Evolutionary conservation across 805 yeast species (phyloP), one percentile per base, ranked within the genome.

Genomic region (Clavispora vitiphila): DNA sequence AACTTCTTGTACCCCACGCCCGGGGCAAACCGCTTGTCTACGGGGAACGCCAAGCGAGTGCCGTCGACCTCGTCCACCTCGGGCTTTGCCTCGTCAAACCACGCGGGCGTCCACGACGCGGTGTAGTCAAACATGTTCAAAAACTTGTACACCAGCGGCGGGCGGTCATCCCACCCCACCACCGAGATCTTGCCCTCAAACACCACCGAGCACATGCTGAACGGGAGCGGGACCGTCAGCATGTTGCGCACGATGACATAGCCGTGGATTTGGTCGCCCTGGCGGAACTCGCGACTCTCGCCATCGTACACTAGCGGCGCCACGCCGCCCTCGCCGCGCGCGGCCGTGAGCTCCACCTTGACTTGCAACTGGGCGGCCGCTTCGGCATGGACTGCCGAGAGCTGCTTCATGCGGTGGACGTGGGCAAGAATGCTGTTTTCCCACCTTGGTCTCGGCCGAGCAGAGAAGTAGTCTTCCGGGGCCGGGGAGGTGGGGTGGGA

Each of bases 351-450:
- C 8, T 43, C 42, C 27, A 60, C 49, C n/a, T 41, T 42, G n/a
- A 60, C 38, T 36, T 45, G 44, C 29, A 60, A 41, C 38, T 45
- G 41, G 19, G 55, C 58, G 8, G 60, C 51, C 19, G 44, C 29
- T 15, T 35, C 16, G 12, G 46, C 37, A 39, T 50, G 45, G 36
- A 53, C 34, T 21, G 45, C 52, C 14, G 43, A 41, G 16, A 60
- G 48, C 18, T 44, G 49, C 42, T 56, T 60, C 40, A 60, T 47
- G 18, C 47, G 51, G 44, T 60, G 64, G 5, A 59, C 50, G 41
- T 60, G 52, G 15, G 56, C 64, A 9, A 65, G 43, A 7, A 68
- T 56, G 10, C 67, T 57, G 38, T 67, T 68, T 35, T 65, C 67
- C 61, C 64, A 60, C 15, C 52, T 47, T 12, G 54, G 48, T 19